Conservation (phyloP, 202 grass and related monocot genomes). For the Digitaria exilis region DNA sequence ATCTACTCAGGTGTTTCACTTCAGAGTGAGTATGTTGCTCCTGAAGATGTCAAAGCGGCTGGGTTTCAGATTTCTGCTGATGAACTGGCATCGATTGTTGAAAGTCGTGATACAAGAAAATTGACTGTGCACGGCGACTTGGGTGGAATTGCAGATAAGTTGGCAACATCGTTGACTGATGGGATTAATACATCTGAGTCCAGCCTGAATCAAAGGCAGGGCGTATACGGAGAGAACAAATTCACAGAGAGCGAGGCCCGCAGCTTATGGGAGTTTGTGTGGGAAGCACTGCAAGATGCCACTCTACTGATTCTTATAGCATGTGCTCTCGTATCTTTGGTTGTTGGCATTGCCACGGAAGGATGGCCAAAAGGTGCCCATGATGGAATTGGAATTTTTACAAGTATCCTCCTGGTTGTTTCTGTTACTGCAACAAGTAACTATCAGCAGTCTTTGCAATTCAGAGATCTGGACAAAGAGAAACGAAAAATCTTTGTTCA, state of each 20-base stretch:
- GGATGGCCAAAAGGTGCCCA: conserved; percentile 85
- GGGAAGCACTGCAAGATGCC: conserved; percentile 77
- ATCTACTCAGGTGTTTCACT: conserved; percentile 69
- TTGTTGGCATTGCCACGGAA: conserved; percentile 75
- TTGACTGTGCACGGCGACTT: conserved; percentile 46
- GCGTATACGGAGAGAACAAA: conserved; percentile 79
- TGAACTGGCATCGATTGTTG: conserved; percentile 77
- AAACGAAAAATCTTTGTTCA: conserved; percentile 85
- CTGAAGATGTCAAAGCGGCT: conserved; percentile 55
- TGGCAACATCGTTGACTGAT: conserved; percentile 57
- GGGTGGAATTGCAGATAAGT: conserved; percentile 61
- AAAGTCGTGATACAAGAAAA: conserved; percentile 62
- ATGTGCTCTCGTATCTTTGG: conserved; percentile 80
- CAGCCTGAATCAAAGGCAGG: conserved; percentile 48
- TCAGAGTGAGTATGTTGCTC: conserved; percentile 51
- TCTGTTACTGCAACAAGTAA: conserved; percentile 85
- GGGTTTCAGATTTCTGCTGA: conserved; percentile 79
- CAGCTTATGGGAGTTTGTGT: conserved; percentile 84
- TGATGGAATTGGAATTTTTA: conserved; percentile 87
- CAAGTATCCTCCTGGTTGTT: conserved; percentile 86
- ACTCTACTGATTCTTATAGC: conserved; percentile 80
- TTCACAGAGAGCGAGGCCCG: conserved; percentile 64
- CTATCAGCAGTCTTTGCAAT: conserved; percentile 91
- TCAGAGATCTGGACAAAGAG: conserved; percentile 94
- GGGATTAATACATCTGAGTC: conserved; percentile 52